Base-by-base conservation (phyloP, 2,329 filamentous ascomycete species). In the Bimuria novae-zelandiae region DNA sequence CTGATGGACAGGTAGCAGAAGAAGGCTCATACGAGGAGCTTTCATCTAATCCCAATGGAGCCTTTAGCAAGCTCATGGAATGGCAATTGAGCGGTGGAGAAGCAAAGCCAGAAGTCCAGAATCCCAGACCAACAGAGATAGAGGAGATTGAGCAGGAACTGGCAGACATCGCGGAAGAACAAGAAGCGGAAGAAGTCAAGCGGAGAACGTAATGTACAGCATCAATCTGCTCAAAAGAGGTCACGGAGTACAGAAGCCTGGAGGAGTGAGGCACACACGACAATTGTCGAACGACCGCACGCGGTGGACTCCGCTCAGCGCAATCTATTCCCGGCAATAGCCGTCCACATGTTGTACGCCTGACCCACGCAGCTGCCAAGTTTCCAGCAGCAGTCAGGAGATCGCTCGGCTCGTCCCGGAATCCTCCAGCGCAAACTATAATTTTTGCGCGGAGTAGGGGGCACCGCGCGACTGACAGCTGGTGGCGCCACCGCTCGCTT, bases 21-120 rank as follows among this genome's bases (percentile, higher is more conserved):
- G 89, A 89, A 59, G 94, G 94, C 51, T 89, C 88, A 52, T 99
- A 96, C 72, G 77, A 82, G 21, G 84, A 91, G 59, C 82, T 99
- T 19, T 89, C 87, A 47, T 80, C 83, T 4, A 85, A 90, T 54
- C 82, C 84, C 14, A 79, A 88, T 8, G 95, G 93, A 47, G 91
- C 92, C 1, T 99, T 99, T 70, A 93, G 87, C 64, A 94, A 89
- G 76, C 80, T 99, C 48, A 99, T 99, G 94, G 93, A 97, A 75
- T 97, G 92, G 92, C 94, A 99, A 77, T 89, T 97, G 85, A 94
- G 84, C 64, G 93, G 92, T 11, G 89, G 89, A 7, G 91, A 96
- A 29, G 57, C 59, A 7, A 63, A 64, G 16, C 40, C 59, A 16
- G 62, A 61, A 40, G 54, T 62, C 44, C 59, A 53, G 46, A 72